phyloP scores from a whole-genome alignment of 495 filamentous ascomycete species.

The Lepidopterella palustris region DNA sequence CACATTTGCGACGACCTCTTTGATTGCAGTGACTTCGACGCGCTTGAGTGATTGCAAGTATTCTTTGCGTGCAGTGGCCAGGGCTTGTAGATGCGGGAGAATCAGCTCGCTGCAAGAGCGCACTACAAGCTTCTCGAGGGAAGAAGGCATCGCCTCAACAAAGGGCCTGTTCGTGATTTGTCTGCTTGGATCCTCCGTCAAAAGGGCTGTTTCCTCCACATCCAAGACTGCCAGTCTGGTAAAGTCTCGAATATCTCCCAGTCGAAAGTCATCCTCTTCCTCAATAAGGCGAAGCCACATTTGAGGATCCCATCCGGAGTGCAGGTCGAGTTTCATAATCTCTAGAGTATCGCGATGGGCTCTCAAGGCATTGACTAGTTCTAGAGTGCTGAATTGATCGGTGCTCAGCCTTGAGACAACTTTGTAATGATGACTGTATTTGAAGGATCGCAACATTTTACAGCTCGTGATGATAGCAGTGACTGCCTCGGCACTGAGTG shows the following conservation, averaged over 20 bases:
- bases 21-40: not conserved
- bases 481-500: not conserved
- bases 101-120: not conserved
- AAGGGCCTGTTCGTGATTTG: not conserved
- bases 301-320: not conserved
- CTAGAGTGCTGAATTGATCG: not conserved
- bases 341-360: not conserved
- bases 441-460: not conserved
- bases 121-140: not conserved
- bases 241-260: slow-evolving; percentile 1
- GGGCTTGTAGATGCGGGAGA: not conserved
- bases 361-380: not conserved
- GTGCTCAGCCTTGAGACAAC: not conserved
- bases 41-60: not conserved
- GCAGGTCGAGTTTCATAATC: not conserved
- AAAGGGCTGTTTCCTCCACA: not conserved
- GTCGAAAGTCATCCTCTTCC: not conserved
- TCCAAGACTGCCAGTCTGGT: not conserved
- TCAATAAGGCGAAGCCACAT: not conserved
- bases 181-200: not conserved
- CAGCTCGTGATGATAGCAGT: not conserved
- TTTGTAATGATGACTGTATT: not conserved
- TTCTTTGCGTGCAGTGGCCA: not conserved
- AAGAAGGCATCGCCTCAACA: not conserved
- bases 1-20: not conserved